A percentile compares a stretch with the other conserved stretches of the same genome.
Conservation (phyloP, 2,329 filamentous ascomycete species). For the Cercospora brassicicola region DNA sequence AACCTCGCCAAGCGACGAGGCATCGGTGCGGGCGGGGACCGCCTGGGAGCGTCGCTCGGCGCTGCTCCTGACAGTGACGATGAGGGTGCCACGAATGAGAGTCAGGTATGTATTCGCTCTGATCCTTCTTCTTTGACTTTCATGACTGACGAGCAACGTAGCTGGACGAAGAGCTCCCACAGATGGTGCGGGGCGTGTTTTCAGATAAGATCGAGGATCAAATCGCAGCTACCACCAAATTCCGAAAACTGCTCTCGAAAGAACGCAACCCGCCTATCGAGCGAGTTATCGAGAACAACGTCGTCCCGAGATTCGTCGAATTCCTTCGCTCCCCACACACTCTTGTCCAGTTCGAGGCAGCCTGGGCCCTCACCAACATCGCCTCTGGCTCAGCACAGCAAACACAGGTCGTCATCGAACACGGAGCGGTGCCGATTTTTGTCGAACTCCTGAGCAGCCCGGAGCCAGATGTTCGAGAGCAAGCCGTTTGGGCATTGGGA, state of each 20-base stretch:
- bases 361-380: slow-evolving; percentile 99
- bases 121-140: background rate
- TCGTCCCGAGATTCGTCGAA: slow-evolving; percentile 95
- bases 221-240: slow-evolving; percentile 96
- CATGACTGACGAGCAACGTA: slow-evolving; percentile 44
- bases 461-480: slow-evolving; percentile 95
- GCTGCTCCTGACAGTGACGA: slow-evolving; percentile 95
- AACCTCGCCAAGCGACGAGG: slow-evolving; percentile 97
- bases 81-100: slow-evolving; percentile 91
- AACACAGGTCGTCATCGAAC: slow-evolving; percentile 98
- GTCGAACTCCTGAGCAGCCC: slow-evolving; percentile 93
- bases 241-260: slow-evolving; percentile 96
- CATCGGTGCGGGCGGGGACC: slow-evolving; percentile 72
- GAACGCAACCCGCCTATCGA: slow-evolving; percentile 99
- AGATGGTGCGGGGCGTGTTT: slow-evolving; percentile 98
- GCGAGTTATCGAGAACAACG: slow-evolving; percentile 98
- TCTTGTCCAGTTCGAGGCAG: slow-evolving; percentile 96
- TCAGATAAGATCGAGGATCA: slow-evolving; percentile 98
- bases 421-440: slow-evolving; percentile 96
- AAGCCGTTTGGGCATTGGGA: slow-evolving; percentile 96
- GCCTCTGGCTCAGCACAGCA: slow-evolving; percentile 95
- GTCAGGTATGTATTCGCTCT: slow-evolving; percentile 68
- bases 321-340: slow-evolving; percentile 98
- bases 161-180: slow-evolving; percentile 96
- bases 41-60: slow-evolving; percentile 77